Evolutionary conservation across 768 basidiomycete species (phyloP).

Genomic region (Phanerodontia chrysosporium): DNA sequence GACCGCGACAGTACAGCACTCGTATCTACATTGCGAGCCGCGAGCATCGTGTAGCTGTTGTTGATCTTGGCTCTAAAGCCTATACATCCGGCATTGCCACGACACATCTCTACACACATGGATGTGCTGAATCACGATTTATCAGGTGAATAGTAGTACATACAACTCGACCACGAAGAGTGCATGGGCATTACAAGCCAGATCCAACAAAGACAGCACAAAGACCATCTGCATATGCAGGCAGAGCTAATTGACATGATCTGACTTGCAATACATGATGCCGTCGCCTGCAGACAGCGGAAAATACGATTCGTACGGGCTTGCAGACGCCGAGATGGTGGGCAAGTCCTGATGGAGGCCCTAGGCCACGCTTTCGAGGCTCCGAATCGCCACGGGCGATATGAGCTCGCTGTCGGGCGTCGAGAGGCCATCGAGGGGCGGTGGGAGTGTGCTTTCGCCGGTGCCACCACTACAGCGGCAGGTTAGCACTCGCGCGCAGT

Average conservation of each 20-base stretch:
- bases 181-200: no score
- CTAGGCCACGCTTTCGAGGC: conserved; percentile 42
- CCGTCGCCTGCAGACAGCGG: conserved; percentile 41
- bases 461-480: conserved; percentile 3
- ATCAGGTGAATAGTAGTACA: no score
- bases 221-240: neutral
- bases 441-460: neutral
- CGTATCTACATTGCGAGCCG: no score
- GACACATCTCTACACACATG: no score
- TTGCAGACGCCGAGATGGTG: conserved; percentile 40
- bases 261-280: conserved; percentile 24
- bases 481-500: neutral
- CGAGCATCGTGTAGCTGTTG: no score
- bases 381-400: conserved; percentile 42
- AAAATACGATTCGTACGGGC: conserved; percentile 65
- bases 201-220: neutral
- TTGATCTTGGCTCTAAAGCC: no score
- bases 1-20: no score
- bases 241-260: conserved; percentile 20
- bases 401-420: conserved; percentile 51
- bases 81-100: no score
- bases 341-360: conserved; percentile 48
- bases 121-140: no score
- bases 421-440: conserved; percentile 17
- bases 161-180: no score